phyloP scores from a whole-genome alignment of 306 rosid species.

The Vigna mungo region DNA sequence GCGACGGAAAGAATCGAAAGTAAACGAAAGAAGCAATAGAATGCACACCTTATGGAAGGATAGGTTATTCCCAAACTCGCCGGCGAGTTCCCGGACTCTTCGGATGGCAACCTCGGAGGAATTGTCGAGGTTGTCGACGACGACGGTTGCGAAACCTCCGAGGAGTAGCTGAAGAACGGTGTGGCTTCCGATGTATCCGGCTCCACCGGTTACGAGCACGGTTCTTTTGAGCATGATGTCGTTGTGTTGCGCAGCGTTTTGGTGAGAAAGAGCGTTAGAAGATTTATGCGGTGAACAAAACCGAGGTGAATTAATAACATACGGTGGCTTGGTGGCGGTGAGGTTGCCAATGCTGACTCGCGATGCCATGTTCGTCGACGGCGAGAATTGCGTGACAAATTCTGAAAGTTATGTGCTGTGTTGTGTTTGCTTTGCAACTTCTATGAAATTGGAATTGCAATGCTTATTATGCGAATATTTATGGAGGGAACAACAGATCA shows the following conservation, averaged over 20 bases:
- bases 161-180: conserved; percentile 89
- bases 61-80: conserved; percentile 75
- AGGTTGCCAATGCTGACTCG: conserved; percentile 44
- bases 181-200: conserved; percentile 95
- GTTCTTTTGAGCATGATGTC: conserved; percentile 51
- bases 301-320: conserved; percentile 34
- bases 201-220: conserved; percentile 92
- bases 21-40: neutral
- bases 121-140: conserved; percentile 90
- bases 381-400: conserved; percentile 53
- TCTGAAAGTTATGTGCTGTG: neutral
- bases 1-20: neutral
- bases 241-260: conserved; percentile 2
- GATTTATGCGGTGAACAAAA: conserved; percentile 28
- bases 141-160: conserved; percentile 74
- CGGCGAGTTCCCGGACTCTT: conserved; percentile 83
- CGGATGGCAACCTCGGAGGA: conserved; percentile 66
- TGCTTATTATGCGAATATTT: conserved; percentile 42
- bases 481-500: conserved; percentile 56
- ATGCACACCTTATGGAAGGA: conserved; percentile 73
- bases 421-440: neutral
- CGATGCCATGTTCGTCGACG: conserved; percentile 44
- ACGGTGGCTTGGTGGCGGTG: conserved; percentile 12
- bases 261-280: conserved; percentile 10
- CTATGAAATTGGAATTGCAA: neutral